Conservation (phyloP, 2,329 filamentous ascomycete genomes). For the Fusarium decemcellulare region DNA sequence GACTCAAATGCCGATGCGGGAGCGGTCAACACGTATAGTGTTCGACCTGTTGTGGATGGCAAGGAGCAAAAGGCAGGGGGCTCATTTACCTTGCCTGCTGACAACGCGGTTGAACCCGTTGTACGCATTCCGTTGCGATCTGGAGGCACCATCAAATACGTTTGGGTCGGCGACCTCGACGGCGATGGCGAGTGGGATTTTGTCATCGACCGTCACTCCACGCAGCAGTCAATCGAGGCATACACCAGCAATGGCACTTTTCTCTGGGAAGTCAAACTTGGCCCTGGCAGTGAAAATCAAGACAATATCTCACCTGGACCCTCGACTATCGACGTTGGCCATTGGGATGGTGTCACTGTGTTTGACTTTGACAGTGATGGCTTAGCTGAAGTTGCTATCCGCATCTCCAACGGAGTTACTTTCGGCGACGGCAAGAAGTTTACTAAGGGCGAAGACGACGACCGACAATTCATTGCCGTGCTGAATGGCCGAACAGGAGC, state of each 20-base stretch:
- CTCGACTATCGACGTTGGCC: slow-evolving; percentile 34
- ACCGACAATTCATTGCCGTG: slow-evolving; percentile 41
- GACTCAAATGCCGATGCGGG: slow-evolving; percentile 23
- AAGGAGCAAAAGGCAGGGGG: slow-evolving; percentile 25
- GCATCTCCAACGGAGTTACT: slow-evolving; percentile 40
- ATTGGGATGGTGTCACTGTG: slow-evolving; percentile 44
- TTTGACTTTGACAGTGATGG: slow-evolving; percentile 45
- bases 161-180: slow-evolving; percentile 44
- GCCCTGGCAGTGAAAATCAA: slow-evolving; percentile 39
- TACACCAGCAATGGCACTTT: slow-evolving; percentile 37
- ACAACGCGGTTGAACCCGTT: slow-evolving; percentile 17
- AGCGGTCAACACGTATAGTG: slow-evolving; percentile 36
- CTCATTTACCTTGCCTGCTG: slow-evolving; percentile 28
- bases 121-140: slow-evolving; percentile 36
- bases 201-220: slow-evolving; percentile 38
- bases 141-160: slow-evolving; percentile 38
- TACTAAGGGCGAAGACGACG: slow-evolving; percentile 7
- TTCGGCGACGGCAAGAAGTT: slow-evolving; percentile 40
- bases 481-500: slow-evolving; percentile 37
- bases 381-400: slow-evolving; percentile 38
- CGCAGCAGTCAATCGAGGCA: slow-evolving; percentile 28
- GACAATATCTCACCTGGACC: slow-evolving; percentile 40
- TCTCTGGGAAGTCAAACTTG: slow-evolving; percentile 39
- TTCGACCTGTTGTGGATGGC: slow-evolving; percentile 33
- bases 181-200: slow-evolving; percentile 43